These are phyloP conservation scores for Blepharisma undulans DNA, from an alignment of 169 alveolate genomes.

Conservation along the genomic window DNA sequence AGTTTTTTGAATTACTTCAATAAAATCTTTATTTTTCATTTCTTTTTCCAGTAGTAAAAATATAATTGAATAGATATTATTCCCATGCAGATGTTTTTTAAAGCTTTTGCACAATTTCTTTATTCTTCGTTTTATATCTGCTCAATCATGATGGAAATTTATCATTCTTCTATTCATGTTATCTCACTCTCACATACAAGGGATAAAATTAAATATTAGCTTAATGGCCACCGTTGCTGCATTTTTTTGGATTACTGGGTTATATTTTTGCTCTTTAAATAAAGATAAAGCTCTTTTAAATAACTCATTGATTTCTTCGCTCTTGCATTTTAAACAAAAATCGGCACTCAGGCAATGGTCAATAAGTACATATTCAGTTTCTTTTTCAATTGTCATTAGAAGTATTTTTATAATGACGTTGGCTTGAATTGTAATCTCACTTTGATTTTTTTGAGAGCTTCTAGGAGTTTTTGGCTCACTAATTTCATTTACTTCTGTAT, in stretches of 20 bases:
- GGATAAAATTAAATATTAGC: not conserved
- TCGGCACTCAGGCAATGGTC: not conserved
- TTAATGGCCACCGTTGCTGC: not conserved
- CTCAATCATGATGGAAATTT: not conserved
- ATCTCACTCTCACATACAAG: not conserved
- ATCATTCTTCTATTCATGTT: not conserved
- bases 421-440: not conserved
- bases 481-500: not conserved
- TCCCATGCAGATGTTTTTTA: not conserved
- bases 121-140: not conserved
- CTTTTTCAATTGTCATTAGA: not conserved
- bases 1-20: not conserved
- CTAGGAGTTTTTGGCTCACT: not conserved
- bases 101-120: not conserved
- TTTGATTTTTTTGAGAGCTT: not conserved
- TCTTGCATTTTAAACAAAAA: not conserved
- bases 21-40: not conserved
- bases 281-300: not conserved
- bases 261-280: not conserved
- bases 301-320: not conserved
- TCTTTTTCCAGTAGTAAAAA: not conserved
- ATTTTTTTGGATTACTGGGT: not conserved
- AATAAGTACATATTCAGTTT: not conserved
- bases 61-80: not conserved
- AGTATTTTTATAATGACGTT: not conserved